Conservation (phyloP, 2,329 filamentous ascomycete species). For the Gnomoniopsis sp. region DNA sequence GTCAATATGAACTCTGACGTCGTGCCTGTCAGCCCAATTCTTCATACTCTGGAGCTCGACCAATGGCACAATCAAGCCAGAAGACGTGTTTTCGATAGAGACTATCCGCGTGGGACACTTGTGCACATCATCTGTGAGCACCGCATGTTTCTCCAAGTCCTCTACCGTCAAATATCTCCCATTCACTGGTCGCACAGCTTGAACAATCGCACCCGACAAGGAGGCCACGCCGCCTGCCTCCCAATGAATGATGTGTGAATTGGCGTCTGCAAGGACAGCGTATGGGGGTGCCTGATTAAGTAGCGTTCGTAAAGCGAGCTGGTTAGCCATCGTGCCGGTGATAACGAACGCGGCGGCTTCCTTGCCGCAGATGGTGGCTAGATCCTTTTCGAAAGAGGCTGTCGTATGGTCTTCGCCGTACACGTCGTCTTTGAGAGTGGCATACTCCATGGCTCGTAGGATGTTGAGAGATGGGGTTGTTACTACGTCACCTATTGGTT, state of each 20-base stretch:
- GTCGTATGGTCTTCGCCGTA: constrained; percentile 70
- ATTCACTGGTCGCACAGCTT: constrained; percentile 37
- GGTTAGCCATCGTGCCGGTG: constrained; percentile 80
- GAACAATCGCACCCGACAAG: constrained; percentile 62
- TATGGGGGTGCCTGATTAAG: constrained; percentile 64
- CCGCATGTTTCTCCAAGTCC: constrained; percentile 32
- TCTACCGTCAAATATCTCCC: constrained; percentile 39
- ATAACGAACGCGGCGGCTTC: constrained; percentile 68
- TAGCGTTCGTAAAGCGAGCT: constrained; percentile 69
- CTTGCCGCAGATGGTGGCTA: constrained; percentile 64
- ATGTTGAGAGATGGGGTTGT: constrained; percentile 69
- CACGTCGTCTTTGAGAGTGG: constrained; percentile 74
- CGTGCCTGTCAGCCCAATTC: neutral
- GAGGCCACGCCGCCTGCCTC: constrained; percentile 56
- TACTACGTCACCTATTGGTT: constrained; percentile 55
- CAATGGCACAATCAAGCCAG: constrained; percentile 1
- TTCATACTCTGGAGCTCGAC: neutral
- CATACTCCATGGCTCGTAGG: constrained; percentile 66
- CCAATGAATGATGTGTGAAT: constrained; percentile 64
- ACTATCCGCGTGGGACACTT: constrained; percentile 38
- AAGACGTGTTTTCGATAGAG: constrained; percentile 37
- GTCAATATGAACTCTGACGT: constrained; percentile 63
- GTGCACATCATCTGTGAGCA: constrained; percentile 40
- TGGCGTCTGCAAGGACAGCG: constrained; percentile 64
- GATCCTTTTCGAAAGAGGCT: constrained; percentile 59